phyloP scores from a whole-genome alignment of 306 rosid species.

The Prunus mongolica region DNA sequence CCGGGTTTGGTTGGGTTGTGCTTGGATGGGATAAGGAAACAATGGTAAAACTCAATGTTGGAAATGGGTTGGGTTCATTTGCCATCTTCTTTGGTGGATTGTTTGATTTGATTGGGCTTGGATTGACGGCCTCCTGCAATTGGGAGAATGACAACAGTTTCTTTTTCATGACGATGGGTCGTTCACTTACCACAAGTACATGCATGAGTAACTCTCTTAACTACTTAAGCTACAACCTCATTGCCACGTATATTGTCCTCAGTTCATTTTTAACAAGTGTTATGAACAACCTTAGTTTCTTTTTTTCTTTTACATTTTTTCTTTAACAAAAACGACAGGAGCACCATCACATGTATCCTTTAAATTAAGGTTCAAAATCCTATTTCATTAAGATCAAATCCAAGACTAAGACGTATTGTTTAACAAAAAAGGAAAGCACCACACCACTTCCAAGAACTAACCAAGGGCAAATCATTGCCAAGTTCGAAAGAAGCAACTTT shows the following conservation, averaged over 20 bases:
- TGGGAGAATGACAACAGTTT: too few relatives aligned
- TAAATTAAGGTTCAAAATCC: too few relatives aligned
- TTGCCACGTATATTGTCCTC: too few relatives aligned
- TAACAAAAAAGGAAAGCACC: neutral
- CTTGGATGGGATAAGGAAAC: too few relatives aligned
- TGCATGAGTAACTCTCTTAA: neutral
- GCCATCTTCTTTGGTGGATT: neutral
- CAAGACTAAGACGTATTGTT: neutral
- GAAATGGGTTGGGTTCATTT: neutral
- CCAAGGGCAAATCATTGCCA: neutral
- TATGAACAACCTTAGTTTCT: neutral
- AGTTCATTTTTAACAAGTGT: neutral
- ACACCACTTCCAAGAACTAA: neutral
- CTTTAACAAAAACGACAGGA: too few relatives aligned
- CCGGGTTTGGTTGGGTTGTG: too few relatives aligned
- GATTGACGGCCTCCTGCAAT: neutral
- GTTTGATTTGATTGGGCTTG: neutral
- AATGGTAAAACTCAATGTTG: neutral
- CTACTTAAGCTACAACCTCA: fast-evolving
- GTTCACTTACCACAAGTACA: fast-evolving
- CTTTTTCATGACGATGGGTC: neutral
- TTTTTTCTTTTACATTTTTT: too few relatives aligned
- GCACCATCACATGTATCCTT: too few relatives aligned
- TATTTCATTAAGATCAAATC: neutral
- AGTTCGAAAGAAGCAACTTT: neutral